Evolutionary conservation across 768 basidiomycete species (phyloP).

Genomic region (Clitopilus hobsonii): DNA sequence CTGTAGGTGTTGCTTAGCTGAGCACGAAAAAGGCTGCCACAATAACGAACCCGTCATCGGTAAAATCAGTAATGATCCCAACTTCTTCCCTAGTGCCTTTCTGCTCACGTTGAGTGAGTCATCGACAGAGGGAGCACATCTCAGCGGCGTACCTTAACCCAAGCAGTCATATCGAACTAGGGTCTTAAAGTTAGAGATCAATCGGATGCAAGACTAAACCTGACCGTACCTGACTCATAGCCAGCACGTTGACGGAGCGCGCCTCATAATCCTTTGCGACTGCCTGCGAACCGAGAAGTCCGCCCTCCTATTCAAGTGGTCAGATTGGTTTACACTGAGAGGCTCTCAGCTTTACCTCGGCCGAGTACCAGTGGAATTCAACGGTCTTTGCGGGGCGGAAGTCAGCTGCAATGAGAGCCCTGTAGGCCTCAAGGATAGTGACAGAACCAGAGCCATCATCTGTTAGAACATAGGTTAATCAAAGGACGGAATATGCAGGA

Average conservation of each 20-base stretch:
- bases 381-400: conserved; percentile 63
- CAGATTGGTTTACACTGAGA: conserved; percentile 7
- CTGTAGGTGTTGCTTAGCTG: conserved; percentile 30
- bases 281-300: conserved; percentile 86
- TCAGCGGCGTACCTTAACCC: conserved; percentile 92
- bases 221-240: conserved; percentile 70
- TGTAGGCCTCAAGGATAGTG: conserved; percentile 74
- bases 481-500: conserved; percentile 11
- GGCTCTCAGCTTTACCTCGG: conserved; percentile 44
- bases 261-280: conserved; percentile 73
- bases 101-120: too few species aligned
- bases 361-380: conserved; percentile 86
- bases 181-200: conserved; percentile 5
- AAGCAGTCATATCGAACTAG: conserved; percentile 90
- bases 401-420: conserved; percentile 62
- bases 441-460: conserved; percentile 79
- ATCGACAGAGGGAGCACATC: too few species aligned
- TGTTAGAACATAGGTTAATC: conserved; percentile 24
- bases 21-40: conserved; percentile 2
- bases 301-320: conserved; percentile 61
- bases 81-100: conserved; percentile 72
- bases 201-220: not conserved
- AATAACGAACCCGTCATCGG: conserved; percentile 45
- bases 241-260: conserved; percentile 61
- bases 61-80: conserved; percentile 81